Evolutionary conservation across 345 rosid genomes (phyloP).

Genomic region (Corymbia maculata): DNA sequence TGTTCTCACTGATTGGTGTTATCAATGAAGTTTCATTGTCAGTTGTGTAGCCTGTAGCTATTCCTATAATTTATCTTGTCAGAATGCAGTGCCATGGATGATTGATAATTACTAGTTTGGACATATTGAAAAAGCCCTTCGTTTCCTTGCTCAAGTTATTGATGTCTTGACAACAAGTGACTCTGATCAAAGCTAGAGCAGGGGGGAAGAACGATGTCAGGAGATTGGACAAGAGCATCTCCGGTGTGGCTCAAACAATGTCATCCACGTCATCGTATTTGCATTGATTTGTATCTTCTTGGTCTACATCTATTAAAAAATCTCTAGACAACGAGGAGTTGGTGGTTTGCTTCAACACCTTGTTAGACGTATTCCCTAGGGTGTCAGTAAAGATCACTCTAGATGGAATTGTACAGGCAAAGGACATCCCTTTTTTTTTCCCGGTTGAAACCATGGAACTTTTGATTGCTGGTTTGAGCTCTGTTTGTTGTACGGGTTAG

Average conservation of each 20-base stretch:
- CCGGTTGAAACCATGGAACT: background rate
- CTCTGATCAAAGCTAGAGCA: conserved; percentile 72
- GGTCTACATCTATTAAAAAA: too few species aligned
- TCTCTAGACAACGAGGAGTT: conserved; percentile 20
- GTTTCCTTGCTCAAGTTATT: background rate
- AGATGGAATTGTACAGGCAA: background rate
- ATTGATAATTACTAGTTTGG: background rate
- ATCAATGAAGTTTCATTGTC: too few species aligned
- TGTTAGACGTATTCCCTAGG: too few species aligned
- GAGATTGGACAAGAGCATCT: conserved; percentile 70
- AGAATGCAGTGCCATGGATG: background rate
- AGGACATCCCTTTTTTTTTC: background rate
- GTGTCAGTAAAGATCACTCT: background rate
- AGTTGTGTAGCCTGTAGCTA: too few species aligned
- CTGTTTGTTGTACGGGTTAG: background rate
- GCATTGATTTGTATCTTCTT: background rate
- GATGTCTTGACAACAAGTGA: conserved; percentile 54
- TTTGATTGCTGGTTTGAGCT: too few species aligned
- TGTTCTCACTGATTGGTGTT: too few species aligned
- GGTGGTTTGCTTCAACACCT: background rate
- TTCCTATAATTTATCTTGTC: background rate
- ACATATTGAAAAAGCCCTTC: background rate
- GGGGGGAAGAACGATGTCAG: conserved; percentile 84
- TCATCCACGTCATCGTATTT: conserved; percentile 65
- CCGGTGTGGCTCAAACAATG: conserved; percentile 58